Base-by-base conservation (phyloP, 129 eudicot species). In the Dittrichia graveolens region DNA sequence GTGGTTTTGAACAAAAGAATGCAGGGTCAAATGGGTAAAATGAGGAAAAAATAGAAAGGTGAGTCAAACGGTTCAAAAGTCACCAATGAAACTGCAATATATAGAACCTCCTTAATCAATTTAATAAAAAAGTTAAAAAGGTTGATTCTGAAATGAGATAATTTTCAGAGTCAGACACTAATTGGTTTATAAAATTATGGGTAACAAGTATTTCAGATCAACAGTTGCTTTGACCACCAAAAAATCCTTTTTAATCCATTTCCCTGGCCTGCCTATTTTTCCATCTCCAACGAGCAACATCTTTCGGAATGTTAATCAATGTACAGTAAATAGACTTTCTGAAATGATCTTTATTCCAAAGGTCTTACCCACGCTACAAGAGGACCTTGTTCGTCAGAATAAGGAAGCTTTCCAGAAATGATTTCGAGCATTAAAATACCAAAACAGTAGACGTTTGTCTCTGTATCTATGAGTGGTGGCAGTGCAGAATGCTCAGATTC, bases 401-500 rank as follows among this genome's bases (percentile, higher is more conserved):
- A 34, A 34, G 84, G 88, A 54, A 82, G 92, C 88, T 69, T 93
- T 66, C 92, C 98, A 10, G 98, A 80, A 14, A 93, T 77, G 49
- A 85, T 72, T 80, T 93, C 98, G 0, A 90, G 95, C 91, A 90
- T 65, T 75, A 93, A 31, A 18, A 93, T 37, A 53, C 98, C 98
- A 68, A 93, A 93, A 78, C 76, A 67, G 78, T 90, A 81, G 31
- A 90, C 83, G 50, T 89, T 88, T 14, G 90, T 80, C 56, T 88
- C 92, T 5, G 80, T 53, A 75, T 87, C 91, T 61, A 82, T 69
- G 44, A 57, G 73, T 19, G 85, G 80, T 5, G 88, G 91, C 55
- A 86, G 82, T 65, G 73, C 85, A 24, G 78, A 74, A 82, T 85
- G 85, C 35, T 69, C 81, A 3, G 77, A 84, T 47, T 84, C 87